Evolutionary conservation across 2,329 filamentous ascomycete genomes (phyloP), one percentile per base, ranked within the genome.

Genomic region (Botrytis cinerea): DNA sequence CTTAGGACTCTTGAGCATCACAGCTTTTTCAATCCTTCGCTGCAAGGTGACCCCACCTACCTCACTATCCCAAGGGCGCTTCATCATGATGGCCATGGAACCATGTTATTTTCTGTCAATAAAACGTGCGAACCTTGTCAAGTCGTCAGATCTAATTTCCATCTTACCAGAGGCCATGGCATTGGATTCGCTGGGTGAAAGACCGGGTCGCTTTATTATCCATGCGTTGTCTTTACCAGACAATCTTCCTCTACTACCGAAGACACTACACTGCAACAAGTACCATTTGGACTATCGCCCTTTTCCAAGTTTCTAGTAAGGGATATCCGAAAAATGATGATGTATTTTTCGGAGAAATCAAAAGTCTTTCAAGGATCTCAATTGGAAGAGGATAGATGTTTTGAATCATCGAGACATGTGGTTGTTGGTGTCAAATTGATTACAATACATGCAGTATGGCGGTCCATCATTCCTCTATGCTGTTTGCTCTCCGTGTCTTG

Each of bases 121-220:
- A 64, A 66, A 76, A 77, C 76, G 74, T 76, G 76, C 73, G 62
- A 60, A 60, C 75, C 76, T 66, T 70, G 75, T 62, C 57, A 48
- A 71, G 71, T 74, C 74, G 68, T 75, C 76, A 76, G 75, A 76
- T 76, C 70, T 67, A 73, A 75, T 74, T 76, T 75, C 73, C 69
- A 73, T 73, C 59, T 75, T 72, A 46, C 62, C 71, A 72, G 25
- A 60, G 32, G 40, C 71, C 75, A 76, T 76, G 73, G 76, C 75
- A 74, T 77, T 75, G 75, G 75, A 73, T 76, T 74, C 59, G 67
- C 61, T 70, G 68, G 68, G 40, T 46, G 32, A 51, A 20, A 61
- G 71, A 35, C 51, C 71, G 66, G 71, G 51, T 69, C 71, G 46
- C 71, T 72, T 48, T 61, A 32, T 18, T 69, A 72, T 72, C 71